These are phyloP conservation scores for Penicillium sp. DNA, from an alignment of 2,329 filamentous ascomycete genomes.

Conservation along the genomic window DNA sequence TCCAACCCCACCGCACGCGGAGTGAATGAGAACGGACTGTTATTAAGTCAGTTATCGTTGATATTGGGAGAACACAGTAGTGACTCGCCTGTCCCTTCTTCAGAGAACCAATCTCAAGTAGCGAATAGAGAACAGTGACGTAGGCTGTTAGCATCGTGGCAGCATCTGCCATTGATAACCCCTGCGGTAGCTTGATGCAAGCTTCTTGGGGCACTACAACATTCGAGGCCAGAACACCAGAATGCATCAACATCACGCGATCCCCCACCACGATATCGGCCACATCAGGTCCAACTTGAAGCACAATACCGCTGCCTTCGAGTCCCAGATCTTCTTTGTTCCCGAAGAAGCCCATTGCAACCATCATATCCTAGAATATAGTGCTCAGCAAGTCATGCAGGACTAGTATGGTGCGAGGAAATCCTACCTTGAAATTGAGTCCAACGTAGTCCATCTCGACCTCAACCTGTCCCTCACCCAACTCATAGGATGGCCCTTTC, in stretches of 20 bases:
- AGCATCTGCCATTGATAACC: conserved; percentile 16
- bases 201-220: neutral
- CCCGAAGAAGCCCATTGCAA: conserved; percentile 33
- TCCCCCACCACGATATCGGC: conserved; percentile 29
- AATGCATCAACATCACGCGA: conserved; percentile 22
- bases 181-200: conserved; percentile 10
- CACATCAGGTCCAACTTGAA: conserved; percentile 26
- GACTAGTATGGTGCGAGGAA: neutral
- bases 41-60: neutral
- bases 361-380: conserved; percentile 16
- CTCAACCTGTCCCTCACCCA: conserved; percentile 6
- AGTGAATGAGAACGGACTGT: conserved; percentile 24
- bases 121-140: conserved; percentile 17
- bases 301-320: conserved; percentile 35
- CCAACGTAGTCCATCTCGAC: conserved; percentile 15
- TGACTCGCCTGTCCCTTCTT: conserved; percentile 19
- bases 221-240: conserved; percentile 7
- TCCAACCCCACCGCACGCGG: conserved; percentile 23
- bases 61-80: neutral
- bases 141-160: conserved; percentile 15
- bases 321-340: conserved; percentile 25
- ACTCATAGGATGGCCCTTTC: neutral
- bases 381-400: neutral
- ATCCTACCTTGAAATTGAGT: conserved; percentile 12
- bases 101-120: conserved; percentile 23